Evolutionary conservation across 305 asterid genomes (phyloP).

Genomic region (Withania somnifera): DNA sequence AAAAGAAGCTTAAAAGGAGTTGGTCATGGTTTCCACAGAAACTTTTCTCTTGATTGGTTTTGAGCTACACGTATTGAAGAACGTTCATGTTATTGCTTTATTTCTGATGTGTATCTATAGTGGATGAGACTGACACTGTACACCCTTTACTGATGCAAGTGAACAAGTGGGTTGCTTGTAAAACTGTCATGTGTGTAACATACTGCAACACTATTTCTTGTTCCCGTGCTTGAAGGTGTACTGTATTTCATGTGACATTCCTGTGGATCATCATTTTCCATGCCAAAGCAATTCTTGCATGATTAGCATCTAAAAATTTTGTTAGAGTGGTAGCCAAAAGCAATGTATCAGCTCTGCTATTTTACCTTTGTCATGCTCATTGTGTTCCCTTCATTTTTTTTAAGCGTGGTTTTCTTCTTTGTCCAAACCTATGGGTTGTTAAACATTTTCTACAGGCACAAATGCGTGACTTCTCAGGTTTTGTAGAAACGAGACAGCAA

Average conservation of each 20-base stretch:
- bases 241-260: background rate
- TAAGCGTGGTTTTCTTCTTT: background rate
- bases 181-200: background rate
- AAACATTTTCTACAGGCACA: conserved; percentile 52
- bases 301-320: background rate
- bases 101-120: background rate
- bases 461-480: conserved; percentile 96
- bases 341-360: background rate
- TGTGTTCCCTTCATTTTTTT: background rate
- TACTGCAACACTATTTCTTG: background rate
- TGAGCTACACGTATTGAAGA: background rate
- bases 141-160: background rate
- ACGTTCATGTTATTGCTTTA: background rate
- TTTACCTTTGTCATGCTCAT: background rate
- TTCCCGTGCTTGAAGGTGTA: background rate
- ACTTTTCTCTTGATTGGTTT: background rate
- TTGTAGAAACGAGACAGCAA: conserved; percentile 96
- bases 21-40: background rate
- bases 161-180: background rate
- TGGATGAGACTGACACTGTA: background rate
- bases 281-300: background rate
- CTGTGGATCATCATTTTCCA: background rate
- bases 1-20: background rate
- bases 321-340: background rate
- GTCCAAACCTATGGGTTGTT: background rate